A percentile compares a stretch with the other conserved stretches of the same genome.
phyloP scores from a whole-genome alignment of 2,329 filamentous ascomycete species.

The Teratosphaeria zuluensis region DNA sequence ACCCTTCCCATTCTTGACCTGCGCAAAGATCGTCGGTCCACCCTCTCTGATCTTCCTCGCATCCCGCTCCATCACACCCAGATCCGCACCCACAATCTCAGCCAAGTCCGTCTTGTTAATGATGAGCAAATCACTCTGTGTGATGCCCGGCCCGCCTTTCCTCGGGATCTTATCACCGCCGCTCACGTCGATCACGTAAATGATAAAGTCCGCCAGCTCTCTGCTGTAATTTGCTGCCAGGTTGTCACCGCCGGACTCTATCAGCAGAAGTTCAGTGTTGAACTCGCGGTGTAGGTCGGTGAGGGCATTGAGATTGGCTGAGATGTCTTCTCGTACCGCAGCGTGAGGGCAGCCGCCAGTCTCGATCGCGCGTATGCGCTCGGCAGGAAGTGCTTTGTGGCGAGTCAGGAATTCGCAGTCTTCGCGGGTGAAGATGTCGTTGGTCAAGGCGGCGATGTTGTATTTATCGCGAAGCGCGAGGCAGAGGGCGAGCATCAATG shows the following conservation, averaged over 20 bases:
- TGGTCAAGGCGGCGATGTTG: constrained; percentile 90
- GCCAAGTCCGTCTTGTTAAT: constrained; percentile 98
- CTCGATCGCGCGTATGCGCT: constrained; percentile 89
- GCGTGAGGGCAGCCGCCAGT: constrained; percentile 96
- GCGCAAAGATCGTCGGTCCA: constrained; percentile 88
- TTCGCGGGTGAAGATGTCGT: constrained; percentile 97
- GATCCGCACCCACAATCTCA: constrained; percentile 78
- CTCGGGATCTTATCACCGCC: constrained; percentile 94
- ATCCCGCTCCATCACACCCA: constrained; percentile 90
- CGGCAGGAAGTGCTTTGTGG: constrained; percentile 69
- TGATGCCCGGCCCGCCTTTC: constrained; percentile 95
- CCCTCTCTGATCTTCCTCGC: constrained; percentile 88
- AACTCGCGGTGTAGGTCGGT: constrained; percentile 80
- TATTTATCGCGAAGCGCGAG: constrained; percentile 68
- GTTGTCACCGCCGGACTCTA: constrained; percentile 94
- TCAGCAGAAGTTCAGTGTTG: constrained; percentile 73
- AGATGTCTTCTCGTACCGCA: constrained; percentile 94
- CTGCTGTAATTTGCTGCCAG: constrained; percentile 92
- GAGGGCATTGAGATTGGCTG: constrained; percentile 81
- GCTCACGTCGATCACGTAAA: constrained; percentile 96
- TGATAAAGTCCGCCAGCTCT: constrained; percentile 92
- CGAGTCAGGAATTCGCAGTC: constrained; percentile 95
- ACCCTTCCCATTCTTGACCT: constrained; percentile 86
- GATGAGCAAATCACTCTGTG: constrained; percentile 83
- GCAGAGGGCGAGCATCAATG: constrained; percentile 90